Evolutionary conservation across 1,139 yeast species (phyloP).

Genomic region (Scheffersomyces insectosa): DNA sequence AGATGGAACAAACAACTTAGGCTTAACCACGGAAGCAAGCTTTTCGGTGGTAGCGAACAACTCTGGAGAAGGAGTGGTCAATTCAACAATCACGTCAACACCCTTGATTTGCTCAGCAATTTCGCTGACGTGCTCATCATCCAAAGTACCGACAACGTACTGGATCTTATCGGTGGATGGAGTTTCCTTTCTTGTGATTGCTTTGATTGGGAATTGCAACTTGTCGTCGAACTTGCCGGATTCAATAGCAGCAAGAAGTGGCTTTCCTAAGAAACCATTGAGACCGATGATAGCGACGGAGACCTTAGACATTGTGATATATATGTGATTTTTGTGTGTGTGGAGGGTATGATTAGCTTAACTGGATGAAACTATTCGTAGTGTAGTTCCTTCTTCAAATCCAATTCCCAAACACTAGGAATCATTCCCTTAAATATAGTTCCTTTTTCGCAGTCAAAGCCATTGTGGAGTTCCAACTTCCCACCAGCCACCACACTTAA

Average conservation of each 20-base stretch:
- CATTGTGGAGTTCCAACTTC: too few species aligned
- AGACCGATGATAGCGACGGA: constrained; percentile 55
- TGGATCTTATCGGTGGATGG: constrained; percentile 38
- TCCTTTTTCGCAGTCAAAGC: too few species aligned
- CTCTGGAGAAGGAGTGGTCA: constrained; percentile 30
- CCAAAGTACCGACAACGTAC: constrained; percentile 35
- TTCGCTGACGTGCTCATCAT: constrained; percentile 23
- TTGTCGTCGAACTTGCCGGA: constrained; percentile 44
- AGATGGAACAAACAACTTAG: constrained; percentile 60
- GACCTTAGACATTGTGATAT: constrained; percentile 1
- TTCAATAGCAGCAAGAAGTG: constrained; percentile 45
- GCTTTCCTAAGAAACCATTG: constrained; percentile 53
- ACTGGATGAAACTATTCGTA: too few species aligned
- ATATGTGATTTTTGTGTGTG: too few species aligned
- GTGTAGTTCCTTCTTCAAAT: too few species aligned
- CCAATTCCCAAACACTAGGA: too few species aligned
- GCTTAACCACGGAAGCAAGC: constrained; percentile 41
- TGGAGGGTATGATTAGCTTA: too few species aligned
- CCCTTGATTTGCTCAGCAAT: constrained; percentile 41
- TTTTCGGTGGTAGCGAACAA: constrained; percentile 26
- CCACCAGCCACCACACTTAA: too few species aligned
- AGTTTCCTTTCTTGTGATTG: constrained; percentile 45
- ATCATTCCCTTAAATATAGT: too few species aligned
- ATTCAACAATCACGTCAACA: constrained; percentile 52
- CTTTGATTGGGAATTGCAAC: constrained; percentile 50